Evolutionary conservation across 352 stramenopile species (phyloP), one percentile per base, ranked within the genome.

Genomic region (Phytophthora podocarpi): DNA sequence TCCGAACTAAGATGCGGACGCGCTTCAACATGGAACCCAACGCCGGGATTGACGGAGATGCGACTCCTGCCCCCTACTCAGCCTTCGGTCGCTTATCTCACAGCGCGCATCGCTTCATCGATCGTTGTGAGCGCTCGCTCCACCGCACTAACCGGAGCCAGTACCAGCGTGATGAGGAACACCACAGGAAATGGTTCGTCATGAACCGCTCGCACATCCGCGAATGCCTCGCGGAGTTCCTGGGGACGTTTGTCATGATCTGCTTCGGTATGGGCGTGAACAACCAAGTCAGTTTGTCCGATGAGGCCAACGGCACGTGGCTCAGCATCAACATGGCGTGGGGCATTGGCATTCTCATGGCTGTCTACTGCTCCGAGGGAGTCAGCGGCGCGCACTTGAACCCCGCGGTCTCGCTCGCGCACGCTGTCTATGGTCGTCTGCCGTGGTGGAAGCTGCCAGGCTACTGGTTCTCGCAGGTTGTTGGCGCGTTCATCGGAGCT

Each of bases 131-230:
- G 12, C 50, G 59, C 8, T 55, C 59, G 2, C 35, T 67, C 1
- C 59, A 67, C 30, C 59, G 49, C 35, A 67, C 59, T 7, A 67
- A 67, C 50, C 59, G 59, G 28, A 67, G 59, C 9, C 59, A 57
- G 13, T 67, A 46, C 50, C 21, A 24, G 2, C 59, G 24, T 7
- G 50, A 57, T 24, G 50, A 61, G 46, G 21, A 51, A 2, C 59
- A 67, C 2, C 50, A 57, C 34, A 50, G 20, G 3, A 56, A 67
- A 13, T 67, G 59, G 59, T 67, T 67, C 10, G 41, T 67, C 12
- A 48, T 23, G 3, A 32, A 28, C 16, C 39, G 42, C 23, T n/a
- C 28, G 4, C 59, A 67, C 37, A 21, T 59, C 31, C 58, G 58
- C 11, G 58, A 67, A 12, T 67, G 58, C 16, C 23, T 61, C 4